A percentile compares a stretch with the other conserved stretches of the same genome.
Evolutionary conservation across 169 alveolate genomes (phyloP).

Genomic region (Eimeria maxima): DNA sequence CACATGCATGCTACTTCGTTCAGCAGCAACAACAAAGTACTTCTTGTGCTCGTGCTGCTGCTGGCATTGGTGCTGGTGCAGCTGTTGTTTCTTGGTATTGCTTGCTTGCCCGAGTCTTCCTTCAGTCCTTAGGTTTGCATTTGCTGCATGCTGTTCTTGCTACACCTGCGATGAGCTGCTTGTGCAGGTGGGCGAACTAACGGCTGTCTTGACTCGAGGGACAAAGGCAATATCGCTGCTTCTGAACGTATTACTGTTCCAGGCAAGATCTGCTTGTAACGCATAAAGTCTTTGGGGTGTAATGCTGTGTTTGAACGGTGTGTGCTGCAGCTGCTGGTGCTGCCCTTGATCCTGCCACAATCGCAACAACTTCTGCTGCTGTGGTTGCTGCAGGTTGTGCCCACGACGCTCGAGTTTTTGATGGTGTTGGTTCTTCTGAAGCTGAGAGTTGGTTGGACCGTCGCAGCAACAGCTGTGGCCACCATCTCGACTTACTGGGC

Average conservation of each 20-base stretch:
- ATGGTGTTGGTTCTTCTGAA: slow-evolving; percentile 83
- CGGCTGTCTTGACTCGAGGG: slow-evolving; percentile 87
- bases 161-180: not conserved
- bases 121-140: not conserved
- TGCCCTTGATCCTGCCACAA: not conserved
- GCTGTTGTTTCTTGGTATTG: not conserved
- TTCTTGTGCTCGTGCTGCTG: not conserved
- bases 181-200: slow-evolving; percentile 85
- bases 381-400: slow-evolving; percentile 84
- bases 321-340: not conserved
- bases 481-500: slow-evolving; percentile 87
- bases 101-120: not conserved
- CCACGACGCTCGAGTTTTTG: slow-evolving; percentile 86
- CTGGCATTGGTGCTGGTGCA: not conserved
- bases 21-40: slow-evolving; percentile 71
- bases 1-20: slow-evolving; percentile 84
- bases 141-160: not conserved
- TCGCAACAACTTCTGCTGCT: slow-evolving; percentile 27
- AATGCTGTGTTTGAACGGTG: not conserved
- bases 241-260: slow-evolving; percentile 86
- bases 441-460: slow-evolving; percentile 86
- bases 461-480: slow-evolving; percentile 84
- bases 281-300: not conserved
- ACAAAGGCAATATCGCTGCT: slow-evolving; percentile 84
- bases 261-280: slow-evolving; percentile 62